Evolutionary conservation across 2,329 filamentous ascomycete species (phyloP).

Genomic region (Coniochaeta prunicola): DNA sequence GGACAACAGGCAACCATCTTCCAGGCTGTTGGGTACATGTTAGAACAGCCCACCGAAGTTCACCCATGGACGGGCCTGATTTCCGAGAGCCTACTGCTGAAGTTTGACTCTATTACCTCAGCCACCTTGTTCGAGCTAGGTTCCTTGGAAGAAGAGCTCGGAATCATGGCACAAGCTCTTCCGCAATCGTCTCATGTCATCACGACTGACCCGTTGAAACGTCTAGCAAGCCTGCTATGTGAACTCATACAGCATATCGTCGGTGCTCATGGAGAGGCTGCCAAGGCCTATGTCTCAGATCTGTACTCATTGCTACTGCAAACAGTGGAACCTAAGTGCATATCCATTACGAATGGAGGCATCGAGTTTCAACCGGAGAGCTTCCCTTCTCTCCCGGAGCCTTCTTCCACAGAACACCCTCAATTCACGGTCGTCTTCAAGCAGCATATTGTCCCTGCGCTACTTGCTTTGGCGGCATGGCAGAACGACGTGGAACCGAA

Average conservation of each 20-base stretch:
- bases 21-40: slow-evolving; percentile 40
- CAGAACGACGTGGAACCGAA: slow-evolving; percentile 18
- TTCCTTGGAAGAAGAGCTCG: slow-evolving; percentile 58
- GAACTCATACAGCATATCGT: slow-evolving; percentile 35
- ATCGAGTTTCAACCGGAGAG: background rate
- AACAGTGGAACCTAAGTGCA: background rate
- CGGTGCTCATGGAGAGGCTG: slow-evolving; percentile 26
- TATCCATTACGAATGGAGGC: background rate
- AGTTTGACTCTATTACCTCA: slow-evolving; percentile 40
- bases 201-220: slow-evolving; percentile 38
- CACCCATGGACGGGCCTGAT: slow-evolving; percentile 40
- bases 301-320: slow-evolving; percentile 13
- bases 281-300: slow-evolving; percentile 18
- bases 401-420: slow-evolving; percentile 16
- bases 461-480: slow-evolving; percentile 35
- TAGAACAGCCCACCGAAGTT: slow-evolving; percentile 21
- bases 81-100: slow-evolving; percentile 46
- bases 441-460: slow-evolving; percentile 37
- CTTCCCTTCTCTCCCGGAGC: slow-evolving; percentile 11
- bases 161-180: slow-evolving; percentile 50
- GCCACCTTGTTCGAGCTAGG: slow-evolving; percentile 54
- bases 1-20: slow-evolving; percentile 31
- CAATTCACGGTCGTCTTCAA: slow-evolving; percentile 29
- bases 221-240: slow-evolving; percentile 41
- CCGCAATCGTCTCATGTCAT: slow-evolving; percentile 41